Evolutionary conservation across 2,329 filamentous ascomycete genomes (phyloP), one percentile per base, ranked within the genome.

Genomic region (Colletotrichum plurivorum): DNA sequence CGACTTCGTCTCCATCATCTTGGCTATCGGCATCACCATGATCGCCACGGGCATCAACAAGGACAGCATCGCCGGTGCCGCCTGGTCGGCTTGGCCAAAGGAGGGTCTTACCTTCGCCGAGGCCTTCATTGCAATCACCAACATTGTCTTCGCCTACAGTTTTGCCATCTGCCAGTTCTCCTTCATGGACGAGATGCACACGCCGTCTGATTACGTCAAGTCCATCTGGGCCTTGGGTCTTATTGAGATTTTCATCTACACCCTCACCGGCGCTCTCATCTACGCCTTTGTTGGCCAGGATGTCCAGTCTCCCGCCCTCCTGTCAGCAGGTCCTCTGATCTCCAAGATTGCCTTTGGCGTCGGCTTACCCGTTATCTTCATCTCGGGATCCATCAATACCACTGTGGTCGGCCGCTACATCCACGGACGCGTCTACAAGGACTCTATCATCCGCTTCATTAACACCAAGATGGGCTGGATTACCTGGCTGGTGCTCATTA

Each of bases 61-160:
- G 6, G 63, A 49, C 63, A 71, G 78, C 58, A 76, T 77, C 15
- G 31, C 73, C 15, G 65, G 78, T 12, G 71, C 75, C 0, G 74
- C 74, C 1, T 85, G 83, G 83, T 84, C 82, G 9, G 80, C 81
- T 1, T 85, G 83, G 82, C 83, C 84, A 56, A 81, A 80, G 74
- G 76, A 81, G 5, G 74, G 82, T 4, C 77, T 87, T 1, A 79
- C 79, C 41, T 83, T 92, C 46, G 81, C 83, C 53, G 82, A 87
- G 52, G 89, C 83, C 20, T 91, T 92, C 75, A 83, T 89, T 15
- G 85, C 88, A 18, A 84, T 92, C 53, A 85, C 83, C 75, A 93
- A 93, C 80, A 93, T 94, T 61, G 84, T 93, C 69, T 89, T 94
- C 69, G 91, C 92, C 64, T 94, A 91, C 81, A 84, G 89, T 70